Conservation (phyloP, 495 filamentous ascomycete genomes). For the Penicillium coprophilum region DNA sequence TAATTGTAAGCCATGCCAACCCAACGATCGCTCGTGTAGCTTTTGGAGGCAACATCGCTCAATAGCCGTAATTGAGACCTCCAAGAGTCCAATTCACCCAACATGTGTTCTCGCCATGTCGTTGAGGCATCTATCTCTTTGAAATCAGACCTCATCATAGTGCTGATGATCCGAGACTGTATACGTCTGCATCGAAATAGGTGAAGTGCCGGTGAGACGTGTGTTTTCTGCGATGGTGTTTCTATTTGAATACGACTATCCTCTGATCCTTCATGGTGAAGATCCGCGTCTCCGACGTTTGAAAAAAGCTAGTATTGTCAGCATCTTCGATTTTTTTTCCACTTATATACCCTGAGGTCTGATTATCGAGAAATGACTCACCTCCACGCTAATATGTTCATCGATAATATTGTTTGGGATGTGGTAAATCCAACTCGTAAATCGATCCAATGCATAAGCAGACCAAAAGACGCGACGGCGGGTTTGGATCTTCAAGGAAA, state of each 20-base stretch:
- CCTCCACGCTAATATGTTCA: conserved; percentile 22
- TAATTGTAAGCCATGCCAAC: conserved; percentile 29
- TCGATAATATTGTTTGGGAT: conserved; percentile 23
- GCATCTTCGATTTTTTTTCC: neutral
- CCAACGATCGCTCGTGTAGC: conserved; percentile 26
- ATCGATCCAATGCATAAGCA: conserved; percentile 26
- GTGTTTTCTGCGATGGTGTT: conserved; percentile 17
- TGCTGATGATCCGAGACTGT: conserved; percentile 24
- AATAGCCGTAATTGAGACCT: conserved; percentile 17
- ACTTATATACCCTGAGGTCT: neutral
- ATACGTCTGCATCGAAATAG: conserved; percentile 24
- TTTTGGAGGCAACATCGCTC: conserved; percentile 16
- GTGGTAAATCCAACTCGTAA: conserved; percentile 26
- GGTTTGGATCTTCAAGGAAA: conserved; percentile 18
- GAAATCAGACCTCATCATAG: conserved; percentile 24
- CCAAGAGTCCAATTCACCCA: conserved; percentile 21
- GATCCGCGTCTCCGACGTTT: conserved; percentile 20
- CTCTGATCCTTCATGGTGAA: conserved; percentile 7
- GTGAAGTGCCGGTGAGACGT: conserved; percentile 24
- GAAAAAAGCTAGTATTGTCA: conserved; percentile 21
- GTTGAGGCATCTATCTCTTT: conserved; percentile 6
- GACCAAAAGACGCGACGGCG: conserved; percentile 29
- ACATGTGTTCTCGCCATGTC: conserved; percentile 23
- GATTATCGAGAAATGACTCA: neutral
- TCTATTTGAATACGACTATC: conserved; percentile 2